These are phyloP conservation scores for Venturia carpophila DNA, from an alignment of 2,329 filamentous ascomycete species.

Conservation along the genomic window DNA sequence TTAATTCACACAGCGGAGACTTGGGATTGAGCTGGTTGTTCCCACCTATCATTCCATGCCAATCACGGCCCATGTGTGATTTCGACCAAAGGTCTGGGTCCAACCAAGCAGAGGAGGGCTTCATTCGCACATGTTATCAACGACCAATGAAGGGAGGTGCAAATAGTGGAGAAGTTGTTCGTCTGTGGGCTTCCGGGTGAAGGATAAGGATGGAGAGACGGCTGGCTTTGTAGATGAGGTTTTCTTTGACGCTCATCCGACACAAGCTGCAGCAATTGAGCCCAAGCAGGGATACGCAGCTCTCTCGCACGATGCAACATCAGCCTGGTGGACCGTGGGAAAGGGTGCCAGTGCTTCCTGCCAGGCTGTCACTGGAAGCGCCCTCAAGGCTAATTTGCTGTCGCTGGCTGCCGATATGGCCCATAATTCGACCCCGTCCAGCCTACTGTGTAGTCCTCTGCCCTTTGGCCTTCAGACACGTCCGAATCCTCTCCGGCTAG, in stretches of 20 bases:
- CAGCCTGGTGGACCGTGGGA: no score
- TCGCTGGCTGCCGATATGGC: neutral
- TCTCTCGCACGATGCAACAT: no score
- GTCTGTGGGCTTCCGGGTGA: neutral
- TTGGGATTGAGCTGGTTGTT: no score
- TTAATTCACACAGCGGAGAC: no score
- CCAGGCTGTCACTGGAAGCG: neutral
- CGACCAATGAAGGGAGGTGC: neutral
- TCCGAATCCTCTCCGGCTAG: neutral
- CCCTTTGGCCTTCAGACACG: neutral
- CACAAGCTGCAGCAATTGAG: no score
- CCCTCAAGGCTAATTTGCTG: neutral
- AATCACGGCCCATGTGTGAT: neutral
- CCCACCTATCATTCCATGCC: neutral
- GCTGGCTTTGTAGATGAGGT: no score
- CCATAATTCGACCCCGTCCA: neutral
- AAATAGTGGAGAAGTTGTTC: neutral
- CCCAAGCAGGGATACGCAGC: no score
- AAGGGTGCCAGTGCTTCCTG: no score
- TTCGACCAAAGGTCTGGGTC: neutral
- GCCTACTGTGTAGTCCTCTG: no score
- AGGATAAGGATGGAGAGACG: neutral
- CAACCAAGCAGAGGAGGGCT: no score
- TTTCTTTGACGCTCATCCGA: no score
- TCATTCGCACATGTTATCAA: no score